Evolutionary conservation across 1,284 basidiomycete species (phyloP).

Genomic region (Irpex sp.): DNA sequence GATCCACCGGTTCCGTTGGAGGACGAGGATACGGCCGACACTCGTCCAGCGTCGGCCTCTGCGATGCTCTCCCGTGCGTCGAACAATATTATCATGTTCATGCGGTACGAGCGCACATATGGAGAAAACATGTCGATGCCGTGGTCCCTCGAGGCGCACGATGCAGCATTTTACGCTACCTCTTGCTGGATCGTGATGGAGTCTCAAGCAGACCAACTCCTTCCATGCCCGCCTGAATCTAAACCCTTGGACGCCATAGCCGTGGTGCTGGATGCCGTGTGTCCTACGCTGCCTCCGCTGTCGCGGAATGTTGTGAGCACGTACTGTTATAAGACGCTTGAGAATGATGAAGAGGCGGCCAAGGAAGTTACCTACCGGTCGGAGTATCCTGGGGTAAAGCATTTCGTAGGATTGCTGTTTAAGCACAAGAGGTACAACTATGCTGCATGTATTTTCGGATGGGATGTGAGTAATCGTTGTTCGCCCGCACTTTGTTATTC

Average conservation of each 20-base stretch:
- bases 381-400: constrained; percentile 26
- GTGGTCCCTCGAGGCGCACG: constrained; percentile 10
- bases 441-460: constrained; percentile 45
- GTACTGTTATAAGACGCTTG: constrained; percentile 25
- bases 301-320: neutral
- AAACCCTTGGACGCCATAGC: constrained; percentile 14
- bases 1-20: constrained; percentile 30
- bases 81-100: constrained; percentile 15
- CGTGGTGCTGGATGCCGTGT: constrained; percentile 11
- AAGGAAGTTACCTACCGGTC: constrained; percentile 26
- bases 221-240: constrained; percentile 9
- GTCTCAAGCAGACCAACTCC: neutral
- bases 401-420: constrained; percentile 54
- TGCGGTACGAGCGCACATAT: constrained; percentile 10
- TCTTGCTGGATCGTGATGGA: constrained; percentile 8
- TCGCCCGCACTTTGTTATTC: neutral
- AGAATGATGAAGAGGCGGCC: constrained; percentile 30
- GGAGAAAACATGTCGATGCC: neutral
- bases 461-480: constrained; percentile 42
- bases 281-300: neutral
- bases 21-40: constrained; percentile 22
- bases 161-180: constrained; percentile 11
- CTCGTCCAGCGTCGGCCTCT: constrained; percentile 7
- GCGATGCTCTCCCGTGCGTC: constrained; percentile 14
- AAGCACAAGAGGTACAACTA: constrained; percentile 40